These are phyloP conservation scores for Angophora floribunda DNA, from an alignment of 345 rosid genomes.

Conservation along the genomic window DNA sequence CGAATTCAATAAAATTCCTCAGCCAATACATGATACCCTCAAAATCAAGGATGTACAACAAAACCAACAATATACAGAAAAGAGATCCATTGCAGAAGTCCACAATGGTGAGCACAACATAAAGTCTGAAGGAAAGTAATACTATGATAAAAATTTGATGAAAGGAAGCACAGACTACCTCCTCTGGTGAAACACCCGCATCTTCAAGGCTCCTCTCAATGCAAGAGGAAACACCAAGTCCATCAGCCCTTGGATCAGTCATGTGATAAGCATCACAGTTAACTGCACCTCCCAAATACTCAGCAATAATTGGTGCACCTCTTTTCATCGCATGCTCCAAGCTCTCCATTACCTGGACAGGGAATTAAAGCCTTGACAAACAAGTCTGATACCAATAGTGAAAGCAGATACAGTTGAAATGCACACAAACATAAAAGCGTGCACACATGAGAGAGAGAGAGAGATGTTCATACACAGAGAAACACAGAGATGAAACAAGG, in stretches of 20 bases:
- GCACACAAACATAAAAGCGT: neutral
- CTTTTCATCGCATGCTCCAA: constrained; percentile 97
- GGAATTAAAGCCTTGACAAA: neutral
- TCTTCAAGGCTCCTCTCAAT: constrained; percentile 92
- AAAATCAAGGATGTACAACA: neutral
- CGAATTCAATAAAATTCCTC: neutral
- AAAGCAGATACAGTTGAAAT: neutral
- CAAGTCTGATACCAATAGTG: neutral
- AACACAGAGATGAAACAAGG: neutral
- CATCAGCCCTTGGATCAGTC: constrained; percentile 99
- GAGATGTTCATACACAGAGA: neutral
- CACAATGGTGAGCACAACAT: neutral
- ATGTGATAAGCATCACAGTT: constrained; percentile 98
- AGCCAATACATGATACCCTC: neutral
- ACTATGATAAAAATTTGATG: neutral
- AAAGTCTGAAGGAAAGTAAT: neutral
- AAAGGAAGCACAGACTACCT: constrained; percentile 23
- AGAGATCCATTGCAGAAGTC: neutral
- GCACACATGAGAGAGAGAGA: neutral
- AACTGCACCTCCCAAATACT: constrained; percentile 96
- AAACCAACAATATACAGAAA: neutral
- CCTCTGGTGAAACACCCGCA: constrained; percentile 98
- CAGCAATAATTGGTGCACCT: constrained; percentile 95
- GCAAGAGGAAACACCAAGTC: constrained; percentile 98
- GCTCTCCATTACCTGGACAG: constrained; percentile 85